Evolutionary conservation across 1,284 basidiomycete genomes (phyloP).

Genomic region (Sporisorium reilianum): DNA sequence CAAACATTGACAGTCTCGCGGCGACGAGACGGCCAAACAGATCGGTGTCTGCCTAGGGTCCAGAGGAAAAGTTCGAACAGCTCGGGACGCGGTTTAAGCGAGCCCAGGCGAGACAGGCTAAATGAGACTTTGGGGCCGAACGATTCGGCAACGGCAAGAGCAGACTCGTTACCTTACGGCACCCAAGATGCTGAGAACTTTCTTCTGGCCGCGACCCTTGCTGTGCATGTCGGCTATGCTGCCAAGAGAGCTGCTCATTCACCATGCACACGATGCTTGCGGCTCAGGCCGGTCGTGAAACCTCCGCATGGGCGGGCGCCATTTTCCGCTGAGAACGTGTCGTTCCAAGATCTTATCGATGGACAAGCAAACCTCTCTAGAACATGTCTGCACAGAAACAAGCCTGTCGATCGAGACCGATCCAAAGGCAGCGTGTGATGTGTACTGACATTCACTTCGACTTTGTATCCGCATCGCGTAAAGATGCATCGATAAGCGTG

Average conservation of each 20-base stretch:
- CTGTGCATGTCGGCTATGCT: no score
- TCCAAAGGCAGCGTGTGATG: no score
- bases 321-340: not conserved
- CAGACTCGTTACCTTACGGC: not conserved
- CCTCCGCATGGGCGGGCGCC: no score
- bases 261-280: no score
- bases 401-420: no score
- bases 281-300: no score
- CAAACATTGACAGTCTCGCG: not conserved
- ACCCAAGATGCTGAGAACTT: not conserved
- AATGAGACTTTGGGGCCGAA: not conserved
- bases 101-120: slow-evolving; percentile 1
- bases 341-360: no score
- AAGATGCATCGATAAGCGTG: no score
- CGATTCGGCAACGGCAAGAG: not conserved
- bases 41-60: not conserved
- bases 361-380: no score
- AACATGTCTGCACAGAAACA: no score
- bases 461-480: no score
- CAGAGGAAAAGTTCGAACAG: not conserved
- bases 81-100: not conserved
- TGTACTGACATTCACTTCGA: no score
- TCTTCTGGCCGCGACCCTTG: not conserved
- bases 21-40: slow-evolving; percentile 1
- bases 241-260: not conserved